These are phyloP conservation scores for Lizonia empirigonia DNA, from an alignment of 2,329 filamentous ascomycete species.

Conservation along the genomic window DNA sequence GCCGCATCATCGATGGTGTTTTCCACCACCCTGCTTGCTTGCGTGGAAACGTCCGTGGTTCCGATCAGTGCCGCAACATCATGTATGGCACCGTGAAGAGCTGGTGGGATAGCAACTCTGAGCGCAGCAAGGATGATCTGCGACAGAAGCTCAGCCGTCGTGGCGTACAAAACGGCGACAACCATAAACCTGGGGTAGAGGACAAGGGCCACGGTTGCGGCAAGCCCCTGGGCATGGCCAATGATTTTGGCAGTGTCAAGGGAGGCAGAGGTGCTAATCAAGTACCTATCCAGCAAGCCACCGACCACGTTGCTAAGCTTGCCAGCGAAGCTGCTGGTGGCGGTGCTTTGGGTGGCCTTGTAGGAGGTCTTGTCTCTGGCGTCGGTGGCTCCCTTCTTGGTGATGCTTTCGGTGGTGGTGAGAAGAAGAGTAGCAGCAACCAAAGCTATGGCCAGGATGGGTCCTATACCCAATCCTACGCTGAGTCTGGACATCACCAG, in stretches of 20 bases:
- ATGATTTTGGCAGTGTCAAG: slow-evolving; percentile 51
- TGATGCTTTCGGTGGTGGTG: slow-evolving; percentile 59
- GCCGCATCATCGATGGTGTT: slow-evolving; percentile 79
- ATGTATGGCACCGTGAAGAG: slow-evolving; percentile 82
- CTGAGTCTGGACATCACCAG: slow-evolving; percentile 63
- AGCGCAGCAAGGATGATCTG: slow-evolving; percentile 68
- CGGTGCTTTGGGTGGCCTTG: slow-evolving; percentile 70
- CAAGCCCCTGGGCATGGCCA: slow-evolving; percentile 78
- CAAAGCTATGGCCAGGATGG: slow-evolving; percentile 64
- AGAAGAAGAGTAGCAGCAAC: slow-evolving; percentile 61
- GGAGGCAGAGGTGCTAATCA: slow-evolving; percentile 52
- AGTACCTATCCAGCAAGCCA: slow-evolving; percentile 37
- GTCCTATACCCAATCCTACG: slow-evolving; percentile 65
- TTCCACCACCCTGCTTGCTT: slow-evolving; percentile 88
- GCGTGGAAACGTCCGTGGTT: slow-evolving; percentile 66
- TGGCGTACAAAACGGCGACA: slow-evolving; percentile 76
- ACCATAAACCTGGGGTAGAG: slow-evolving; percentile 84
- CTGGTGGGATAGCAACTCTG: slow-evolving; percentile 77
- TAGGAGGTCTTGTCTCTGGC: slow-evolving; percentile 69
- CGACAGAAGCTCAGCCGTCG: slow-evolving; percentile 76
- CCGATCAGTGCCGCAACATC: slow-evolving; percentile 70
- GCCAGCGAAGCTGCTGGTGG: slow-evolving; percentile 67
- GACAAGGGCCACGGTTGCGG: slow-evolving; percentile 87
- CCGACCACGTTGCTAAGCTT: slow-evolving; percentile 55
- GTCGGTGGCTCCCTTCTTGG: slow-evolving; percentile 68